Base-by-base conservation (phyloP, 2,329 filamentous ascomycete genomes). In the Aspergillus clavatus region DNA sequence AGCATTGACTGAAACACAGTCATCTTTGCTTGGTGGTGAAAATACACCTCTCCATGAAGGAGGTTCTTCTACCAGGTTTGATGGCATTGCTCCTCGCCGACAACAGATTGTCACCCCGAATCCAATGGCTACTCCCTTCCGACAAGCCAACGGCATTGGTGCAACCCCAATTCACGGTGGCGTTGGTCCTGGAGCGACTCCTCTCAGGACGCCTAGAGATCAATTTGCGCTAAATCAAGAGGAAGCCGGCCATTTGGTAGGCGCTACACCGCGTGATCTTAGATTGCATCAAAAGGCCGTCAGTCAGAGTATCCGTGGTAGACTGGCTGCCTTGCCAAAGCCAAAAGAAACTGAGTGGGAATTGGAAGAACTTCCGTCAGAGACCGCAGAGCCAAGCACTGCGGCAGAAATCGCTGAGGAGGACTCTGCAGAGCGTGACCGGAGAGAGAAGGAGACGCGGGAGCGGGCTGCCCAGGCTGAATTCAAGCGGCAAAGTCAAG, bases 341-440 rank as follows among this genome's bases (percentile, higher is more conserved):
- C 93, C 93, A 0, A 96, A 95, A 61, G 89, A 95, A 61, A 86
- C 82, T 0, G 90, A 96, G 54, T 97, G 88, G 85, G 93, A 97
- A 56, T 81, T 97, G 37, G 91, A 96, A 55, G 69, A 72, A 63
- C 72, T 95, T 26, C 91, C 91, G 0, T 89, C 94, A 31, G 89
- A 95, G 52, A 77, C 86, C 52, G 73, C 79, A 50, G 87, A 93
- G 55, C 60, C 71, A 3, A 67, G 65, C 14, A 60, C 63, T 2
- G 65, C 66, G 2, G 72, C 77, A 36, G 76, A 83, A 41, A 61
- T 78, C 6, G 73, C 71, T n/a, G 79, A 80, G 58, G 82, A 85
- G 64, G 82, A 85, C 59, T 76, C 81, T 19, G 89, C 87, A 12
- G 82, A 90, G 53, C 81, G 87, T 27, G 89, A 95, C 63, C 79